Base-by-base conservation (phyloP, 345 rosid species). In the Brassica nigra region DNA sequence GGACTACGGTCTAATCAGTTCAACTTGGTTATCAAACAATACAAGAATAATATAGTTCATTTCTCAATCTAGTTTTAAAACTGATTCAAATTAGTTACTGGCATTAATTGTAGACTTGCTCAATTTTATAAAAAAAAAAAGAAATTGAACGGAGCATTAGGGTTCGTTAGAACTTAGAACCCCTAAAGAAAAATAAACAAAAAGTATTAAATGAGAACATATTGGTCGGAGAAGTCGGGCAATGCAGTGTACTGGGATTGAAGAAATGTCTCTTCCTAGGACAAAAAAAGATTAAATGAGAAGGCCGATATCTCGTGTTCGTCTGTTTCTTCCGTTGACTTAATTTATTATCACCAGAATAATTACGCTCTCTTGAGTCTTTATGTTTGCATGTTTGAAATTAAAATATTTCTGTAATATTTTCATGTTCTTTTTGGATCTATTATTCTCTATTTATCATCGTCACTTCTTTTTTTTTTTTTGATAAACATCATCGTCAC, bases 271-370 rank as follows among this genome's bases (percentile, higher is more conserved):
- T 81, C 77, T 76, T 72, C 76, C 8, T 16, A 65, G 61, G 77
- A 81, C 80, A 76, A 76, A 76, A 23, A 23, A 6, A 3, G 2
- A 66, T 71, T 81, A 27, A 81, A 66, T 71, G 77, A 44, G 29
- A 71, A 76, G 61, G 70, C n/a, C n/a, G 44, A 71, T 59, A 58
- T 81, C 81, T 81, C 81, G 84, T 81, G 84, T 66, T 66, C 80
- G 80, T 81, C 80, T 70, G 44, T 65, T 66, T 76, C 77, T 81
- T 59, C 58, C 74, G 80, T 76, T 81, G 84, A 81, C 84, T 81
- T 81, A 30, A 70, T 57, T 76, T 44, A 65, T 76, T 66, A 44
- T 66, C 34, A 69, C 47, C 47, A 58, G 6, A 67, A 73, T 69
- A 27, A 47, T 68, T 68, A 68, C 54, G 11, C 16, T 27, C 14